Percentiles rank a stretch among this genome's conserved stretches.
Evolutionary conservation across 495 filamentous ascomycete genomes (phyloP).

Genomic region (Neurospora sp.): DNA sequence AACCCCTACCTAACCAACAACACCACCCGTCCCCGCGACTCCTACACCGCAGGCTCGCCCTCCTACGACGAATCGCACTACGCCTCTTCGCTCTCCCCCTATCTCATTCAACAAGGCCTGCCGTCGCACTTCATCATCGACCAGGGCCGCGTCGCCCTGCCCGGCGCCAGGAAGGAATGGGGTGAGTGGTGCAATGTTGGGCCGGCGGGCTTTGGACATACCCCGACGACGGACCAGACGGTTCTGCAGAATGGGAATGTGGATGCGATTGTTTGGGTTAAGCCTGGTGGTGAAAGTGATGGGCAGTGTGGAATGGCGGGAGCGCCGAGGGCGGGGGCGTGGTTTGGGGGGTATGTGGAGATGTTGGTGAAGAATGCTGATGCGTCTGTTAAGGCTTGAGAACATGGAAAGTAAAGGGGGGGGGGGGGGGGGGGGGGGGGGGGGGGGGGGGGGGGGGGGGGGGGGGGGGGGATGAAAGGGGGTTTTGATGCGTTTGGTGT

Average conservation of each 20-base stretch:
- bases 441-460: no score
- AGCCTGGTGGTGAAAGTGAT: constrained; percentile 69
- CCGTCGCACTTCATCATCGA: constrained; percentile 54
- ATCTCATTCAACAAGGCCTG: constrained; percentile 47
- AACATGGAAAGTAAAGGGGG: no score
- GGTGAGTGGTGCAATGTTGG: constrained; percentile 74
- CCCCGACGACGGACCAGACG: constrained; percentile 46
- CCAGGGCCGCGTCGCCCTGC: constrained; percentile 32
- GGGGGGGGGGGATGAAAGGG: no score
- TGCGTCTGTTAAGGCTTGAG: constrained; percentile 21
- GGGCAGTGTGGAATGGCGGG: constrained; percentile 52
- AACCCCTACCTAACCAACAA: constrained; percentile 42
- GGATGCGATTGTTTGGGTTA: constrained; percentile 72
- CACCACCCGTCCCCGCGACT: constrained; percentile 28
- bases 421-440: no score
- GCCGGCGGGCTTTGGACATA: constrained; percentile 56
- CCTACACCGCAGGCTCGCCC: constrained; percentile 34
- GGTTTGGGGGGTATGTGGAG: constrained; percentile 66
- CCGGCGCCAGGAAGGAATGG: constrained; percentile 50
- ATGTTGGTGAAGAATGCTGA: constrained; percentile 54
- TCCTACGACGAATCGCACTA: constrained; percentile 56
- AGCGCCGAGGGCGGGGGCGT: constrained; percentile 58
- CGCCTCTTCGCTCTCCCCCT: constrained; percentile 51
- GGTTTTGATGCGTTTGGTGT: no score
- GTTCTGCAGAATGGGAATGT: constrained; percentile 38